Evolutionary conservation across 2,329 filamentous ascomycete species (phyloP).

Genomic region (Colletotrichum caudatum): DNA sequence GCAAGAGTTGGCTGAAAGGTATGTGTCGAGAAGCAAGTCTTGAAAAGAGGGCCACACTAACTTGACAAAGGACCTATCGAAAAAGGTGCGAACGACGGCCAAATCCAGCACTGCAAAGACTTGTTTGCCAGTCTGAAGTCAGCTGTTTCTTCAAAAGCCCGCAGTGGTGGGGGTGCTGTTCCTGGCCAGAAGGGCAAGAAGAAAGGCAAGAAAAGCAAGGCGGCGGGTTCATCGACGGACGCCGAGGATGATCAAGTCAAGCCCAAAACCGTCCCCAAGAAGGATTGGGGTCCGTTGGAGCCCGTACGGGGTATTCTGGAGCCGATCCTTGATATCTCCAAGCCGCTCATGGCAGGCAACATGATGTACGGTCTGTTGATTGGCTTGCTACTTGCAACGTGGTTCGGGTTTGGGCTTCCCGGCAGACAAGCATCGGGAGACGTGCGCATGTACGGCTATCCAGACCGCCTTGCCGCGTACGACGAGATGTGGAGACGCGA

Average conservation of each 20-base stretch:
- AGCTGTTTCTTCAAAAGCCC: slow-evolving; percentile 75
- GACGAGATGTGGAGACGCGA: slow-evolving; percentile 93
- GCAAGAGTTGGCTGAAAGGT: slow-evolving; percentile 99
- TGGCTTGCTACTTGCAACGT: slow-evolving; percentile 78
- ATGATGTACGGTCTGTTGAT: slow-evolving; percentile 81
- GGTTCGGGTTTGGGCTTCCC: slow-evolving; percentile 73
- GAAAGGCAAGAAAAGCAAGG: slow-evolving; percentile 67
- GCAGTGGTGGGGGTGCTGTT: slow-evolving; percentile 61
- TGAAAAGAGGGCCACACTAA: slow-evolving; percentile 47
- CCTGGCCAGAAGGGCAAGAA: slow-evolving; percentile 69
- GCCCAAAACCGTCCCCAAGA: slow-evolving; percentile 57
- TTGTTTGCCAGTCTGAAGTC: slow-evolving; percentile 80
- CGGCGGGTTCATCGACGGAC: slow-evolving; percentile 58
- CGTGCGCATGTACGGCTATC: slow-evolving; percentile 57
- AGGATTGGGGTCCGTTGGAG: slow-evolving; percentile 84
- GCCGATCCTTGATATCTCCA: slow-evolving; percentile 76
- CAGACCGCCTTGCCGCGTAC: slow-evolving; percentile 83
- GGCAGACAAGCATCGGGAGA: slow-evolving; percentile 47
- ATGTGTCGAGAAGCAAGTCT: slow-evolving; percentile 47
- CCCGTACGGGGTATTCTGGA: slow-evolving; percentile 77
- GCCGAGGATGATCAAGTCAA: slow-evolving; percentile 54
- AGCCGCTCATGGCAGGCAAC: slow-evolving; percentile 80
- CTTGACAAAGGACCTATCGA: slow-evolving; percentile 83
- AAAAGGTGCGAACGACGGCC: slow-evolving; percentile 92
- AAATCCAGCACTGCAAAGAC: slow-evolving; percentile 84